phyloP scores from a whole-genome alignment of 169 alveolate species.

The Cystoisospora suis region DNA sequence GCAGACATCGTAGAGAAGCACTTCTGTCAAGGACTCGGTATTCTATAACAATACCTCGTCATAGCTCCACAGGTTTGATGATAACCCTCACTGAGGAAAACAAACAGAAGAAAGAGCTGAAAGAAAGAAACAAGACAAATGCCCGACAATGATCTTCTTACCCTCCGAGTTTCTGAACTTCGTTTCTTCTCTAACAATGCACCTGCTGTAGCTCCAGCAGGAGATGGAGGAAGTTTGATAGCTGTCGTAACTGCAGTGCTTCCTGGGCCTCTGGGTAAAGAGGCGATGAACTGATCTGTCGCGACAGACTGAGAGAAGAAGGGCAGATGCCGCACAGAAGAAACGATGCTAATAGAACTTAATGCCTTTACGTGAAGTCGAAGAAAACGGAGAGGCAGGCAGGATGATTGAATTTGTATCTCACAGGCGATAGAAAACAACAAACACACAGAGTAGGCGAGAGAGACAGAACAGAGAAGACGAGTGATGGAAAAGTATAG shows the following conservation, averaged over 20 bases:
- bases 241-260: not conserved
- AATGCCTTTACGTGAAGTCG: not conserved
- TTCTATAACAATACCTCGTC: too few relatives aligned
- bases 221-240: not conserved
- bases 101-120: not conserved
- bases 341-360: not conserved
- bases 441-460: not conserved
- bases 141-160: not conserved
- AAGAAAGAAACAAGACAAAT: not conserved
- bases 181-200: not conserved
- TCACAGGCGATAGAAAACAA: not conserved
- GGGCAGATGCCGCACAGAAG: not conserved
- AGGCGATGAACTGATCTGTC: conserved; percentile 19
- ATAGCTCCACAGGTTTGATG: too few relatives aligned
- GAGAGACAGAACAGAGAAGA: not conserved
- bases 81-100: too few relatives aligned
- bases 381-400: not conserved
- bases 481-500: not conserved
- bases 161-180: not conserved
- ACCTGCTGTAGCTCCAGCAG: not conserved
- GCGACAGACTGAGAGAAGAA: conserved; percentile 1
- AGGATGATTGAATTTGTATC: too few relatives aligned
- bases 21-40: too few relatives aligned
- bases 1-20: too few relatives aligned
- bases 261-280: conserved; percentile 15